A percentile compares a stretch with the other conserved stretches of the same genome.
Evolutionary conservation across 2,329 filamentous ascomycete species (phyloP).

Genomic region (Aciculosporium take): DNA sequence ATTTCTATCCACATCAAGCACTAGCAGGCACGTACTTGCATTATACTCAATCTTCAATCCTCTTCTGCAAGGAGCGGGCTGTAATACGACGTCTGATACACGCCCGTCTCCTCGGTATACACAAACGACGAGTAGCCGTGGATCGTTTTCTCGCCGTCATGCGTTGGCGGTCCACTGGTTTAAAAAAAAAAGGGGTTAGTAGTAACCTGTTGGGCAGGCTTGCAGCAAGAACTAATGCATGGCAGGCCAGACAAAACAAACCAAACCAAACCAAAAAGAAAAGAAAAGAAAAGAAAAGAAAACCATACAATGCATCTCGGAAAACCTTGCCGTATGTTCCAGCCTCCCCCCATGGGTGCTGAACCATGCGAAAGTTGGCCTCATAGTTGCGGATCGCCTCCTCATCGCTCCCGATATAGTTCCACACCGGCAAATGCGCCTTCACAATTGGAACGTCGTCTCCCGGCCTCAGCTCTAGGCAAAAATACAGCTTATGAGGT

Average conservation of each 20-base stretch:
- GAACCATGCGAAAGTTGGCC: constrained; percentile 5
- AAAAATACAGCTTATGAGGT: constrained; percentile 7
- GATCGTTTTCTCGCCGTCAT: constrained; percentile 2
- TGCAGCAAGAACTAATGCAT: neutral
- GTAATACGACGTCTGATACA: constrained; percentile 9
- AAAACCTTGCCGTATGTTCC: constrained; percentile 5
- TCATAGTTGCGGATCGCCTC: constrained; percentile 8
- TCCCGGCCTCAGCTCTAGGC: constrained; percentile 7
- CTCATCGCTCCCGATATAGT: constrained; percentile 8
- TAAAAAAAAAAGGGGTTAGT: neutral
- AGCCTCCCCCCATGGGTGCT: constrained; percentile 6
- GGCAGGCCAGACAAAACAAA: accelerated
- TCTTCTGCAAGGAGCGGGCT: neutral
- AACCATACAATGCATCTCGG: constrained; percentile 8
- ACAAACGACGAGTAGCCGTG: constrained; percentile 7
- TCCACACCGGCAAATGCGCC: constrained; percentile 7
- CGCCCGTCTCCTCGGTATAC: constrained; percentile 5
- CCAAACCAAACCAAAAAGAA: neutral
- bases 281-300: too few species aligned
- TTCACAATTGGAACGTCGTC: constrained; percentile 8
- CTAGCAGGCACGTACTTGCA: too few species aligned
- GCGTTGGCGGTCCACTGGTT: constrained; percentile 3
- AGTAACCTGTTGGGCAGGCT: neutral
- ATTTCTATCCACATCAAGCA: too few species aligned
- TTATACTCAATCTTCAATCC: too few species aligned